A percentile compares a stretch with the other conserved stretches of the same genome.
Conservation (phyloP, 164 flowering plant genomes). For the Kalanchoe fedtschenkoi region DNA sequence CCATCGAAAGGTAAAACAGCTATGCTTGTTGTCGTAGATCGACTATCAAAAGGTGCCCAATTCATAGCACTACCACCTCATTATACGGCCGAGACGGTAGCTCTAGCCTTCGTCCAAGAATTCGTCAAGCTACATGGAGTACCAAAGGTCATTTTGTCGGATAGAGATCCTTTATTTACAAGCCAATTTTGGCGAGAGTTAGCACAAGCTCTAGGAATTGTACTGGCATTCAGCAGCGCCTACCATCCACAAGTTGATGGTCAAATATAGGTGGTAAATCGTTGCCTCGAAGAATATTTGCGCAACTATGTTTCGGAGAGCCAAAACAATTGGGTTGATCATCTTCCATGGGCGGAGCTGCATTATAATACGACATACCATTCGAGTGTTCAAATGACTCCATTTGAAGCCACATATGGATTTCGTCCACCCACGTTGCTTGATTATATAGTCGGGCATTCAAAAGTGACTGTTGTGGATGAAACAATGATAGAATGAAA, state of each 20-base stretch:
- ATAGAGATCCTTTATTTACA: slow-evolving; percentile 6
- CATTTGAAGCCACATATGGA: background rate
- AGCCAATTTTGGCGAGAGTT: background rate
- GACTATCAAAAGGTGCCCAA: background rate
- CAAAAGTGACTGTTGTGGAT: background rate
- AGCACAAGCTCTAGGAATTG: too few species aligned
- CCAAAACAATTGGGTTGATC: background rate
- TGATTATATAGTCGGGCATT: background rate
- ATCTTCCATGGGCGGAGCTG: background rate
- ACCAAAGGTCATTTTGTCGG: background rate
- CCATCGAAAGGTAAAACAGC: background rate
- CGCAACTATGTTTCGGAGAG: background rate
- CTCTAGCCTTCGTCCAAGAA: background rate
- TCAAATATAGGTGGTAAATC: background rate
- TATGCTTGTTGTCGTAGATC: slow-evolving; percentile 7
- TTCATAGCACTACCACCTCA: background rate
- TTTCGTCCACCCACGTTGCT: background rate
- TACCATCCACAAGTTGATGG: slow-evolving; percentile 2
- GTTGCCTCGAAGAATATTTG: background rate
- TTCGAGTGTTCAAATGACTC: background rate
- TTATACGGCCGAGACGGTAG: background rate
- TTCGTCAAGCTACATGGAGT: slow-evolving; percentile 3
- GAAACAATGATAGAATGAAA: background rate
- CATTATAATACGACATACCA: background rate
- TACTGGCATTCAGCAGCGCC: background rate